These are phyloP conservation scores for Pseudohyphozyma bogoriensis DNA, from an alignment of 768 basidiomycete species.

Conservation along the genomic window DNA sequence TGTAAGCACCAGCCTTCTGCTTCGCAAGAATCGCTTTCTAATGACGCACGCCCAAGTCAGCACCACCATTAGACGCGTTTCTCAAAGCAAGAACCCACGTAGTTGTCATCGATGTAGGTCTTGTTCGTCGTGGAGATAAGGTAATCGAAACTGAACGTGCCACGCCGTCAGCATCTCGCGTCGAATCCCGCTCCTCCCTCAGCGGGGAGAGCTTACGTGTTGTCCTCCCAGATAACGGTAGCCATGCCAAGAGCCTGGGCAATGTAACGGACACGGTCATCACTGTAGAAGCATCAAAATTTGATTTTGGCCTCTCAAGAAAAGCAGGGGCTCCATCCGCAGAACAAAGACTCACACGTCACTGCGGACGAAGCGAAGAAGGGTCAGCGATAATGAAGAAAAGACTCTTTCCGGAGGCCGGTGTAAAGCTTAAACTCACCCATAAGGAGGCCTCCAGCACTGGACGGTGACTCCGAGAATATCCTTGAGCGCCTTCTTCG, in stretches of 20 bases:
- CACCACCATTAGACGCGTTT: too few species aligned
- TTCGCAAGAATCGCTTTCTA: slow-evolving; percentile 32
- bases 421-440: background rate
- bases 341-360: too few species aligned
- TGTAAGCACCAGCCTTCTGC: too few species aligned
- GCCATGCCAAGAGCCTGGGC: slow-evolving; percentile 28
- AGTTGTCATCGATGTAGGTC: slow-evolving; percentile 33
- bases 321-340: background rate
- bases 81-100: too few species aligned
- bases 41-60: too few species aligned
- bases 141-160: background rate
- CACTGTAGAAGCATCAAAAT: slow-evolving; percentile 19
- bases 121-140: background rate
- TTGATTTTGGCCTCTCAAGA: background rate
- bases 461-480: slow-evolving; percentile 22
- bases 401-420: too few species aligned
- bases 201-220: background rate
- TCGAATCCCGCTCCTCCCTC: too few species aligned
- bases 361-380: too few species aligned
- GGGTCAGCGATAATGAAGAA: background rate
- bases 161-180: background rate
- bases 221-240: slow-evolving; percentile 15
- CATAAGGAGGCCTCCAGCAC: slow-evolving; percentile 27
- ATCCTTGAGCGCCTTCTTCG: slow-evolving; percentile 21
- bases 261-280: slow-evolving; percentile 32